These are phyloP conservation scores for Colletotrichum cuscutae DNA, from an alignment of 2,329 filamentous ascomycete species.

Conservation along the genomic window DNA sequence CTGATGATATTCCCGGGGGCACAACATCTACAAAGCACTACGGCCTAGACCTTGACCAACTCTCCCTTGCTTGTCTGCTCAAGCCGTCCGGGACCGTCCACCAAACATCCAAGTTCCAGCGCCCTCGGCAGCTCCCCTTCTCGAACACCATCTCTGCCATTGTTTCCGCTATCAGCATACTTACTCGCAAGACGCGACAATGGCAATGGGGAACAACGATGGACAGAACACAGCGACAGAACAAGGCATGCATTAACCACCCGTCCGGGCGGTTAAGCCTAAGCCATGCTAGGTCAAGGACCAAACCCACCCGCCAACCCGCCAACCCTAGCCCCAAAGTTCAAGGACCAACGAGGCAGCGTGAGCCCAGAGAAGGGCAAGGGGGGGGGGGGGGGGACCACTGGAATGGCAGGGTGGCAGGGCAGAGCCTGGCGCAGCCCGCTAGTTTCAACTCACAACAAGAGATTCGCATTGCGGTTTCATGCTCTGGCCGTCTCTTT, in stretches of 20 bases:
- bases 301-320: not conserved
- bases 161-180: not conserved
- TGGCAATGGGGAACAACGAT: not conserved
- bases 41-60: too few species aligned
- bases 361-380: too few species aligned
- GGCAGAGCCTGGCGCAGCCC: conserved; percentile 17
- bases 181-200: not conserved
- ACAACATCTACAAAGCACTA: not conserved
- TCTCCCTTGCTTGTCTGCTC: not conserved
- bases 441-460: conserved; percentile 26
- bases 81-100: not conserved
- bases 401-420: conserved; percentile 20
- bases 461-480: conserved; percentile 26
- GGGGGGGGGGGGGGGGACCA: not conserved
- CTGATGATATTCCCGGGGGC: not conserved
- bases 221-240: not conserved
- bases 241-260: conserved; percentile 14
- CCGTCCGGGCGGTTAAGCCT: conserved; percentile 28
- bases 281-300: conserved; percentile 12
- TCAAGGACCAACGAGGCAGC: not conserved
- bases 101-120: not conserved
- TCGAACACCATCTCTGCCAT: not conserved
- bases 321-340: not conserved
- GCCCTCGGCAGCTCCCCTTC: not conserved
- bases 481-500: conserved; percentile 24